Percentiles rank a stretch among this genome's conserved stretches.
Conservation (phyloP, 345 rosid species). For the Leavenworthia alabamica region DNA sequence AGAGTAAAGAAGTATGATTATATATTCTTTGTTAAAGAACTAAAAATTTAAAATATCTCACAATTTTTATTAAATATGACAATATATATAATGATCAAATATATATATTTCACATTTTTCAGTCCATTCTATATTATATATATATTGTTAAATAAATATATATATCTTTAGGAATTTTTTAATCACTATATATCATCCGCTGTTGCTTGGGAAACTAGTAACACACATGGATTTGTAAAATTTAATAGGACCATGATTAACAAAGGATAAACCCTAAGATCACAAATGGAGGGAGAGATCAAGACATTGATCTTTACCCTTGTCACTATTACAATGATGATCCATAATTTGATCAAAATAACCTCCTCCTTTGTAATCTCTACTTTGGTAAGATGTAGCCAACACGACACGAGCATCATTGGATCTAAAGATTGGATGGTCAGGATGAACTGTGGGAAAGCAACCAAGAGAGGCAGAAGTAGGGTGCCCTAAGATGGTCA, state of each 20-base stretch:
- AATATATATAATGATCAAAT: too few relatives aligned
- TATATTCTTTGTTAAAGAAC: too few relatives aligned
- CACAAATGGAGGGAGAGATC: slow-evolving; percentile 85
- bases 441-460: slow-evolving; percentile 11
- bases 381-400: slow-evolving; percentile 22
- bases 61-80: too few relatives aligned
- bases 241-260: background rate
- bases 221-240: background rate
- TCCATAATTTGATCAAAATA: slow-evolving; percentile 12
- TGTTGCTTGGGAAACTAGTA: background rate
- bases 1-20: background rate
- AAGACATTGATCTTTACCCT: slow-evolving; percentile 42
- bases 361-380: slow-evolving; percentile 43
- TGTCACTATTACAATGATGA: slow-evolving; percentile 12
- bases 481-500: slow-evolving; percentile 42
- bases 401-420: slow-evolving; percentile 25
- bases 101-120: too few relatives aligned
- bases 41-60: too few relatives aligned
- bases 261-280: slow-evolving; percentile 10
- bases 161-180: background rate
- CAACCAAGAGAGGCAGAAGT: slow-evolving; percentile 39
- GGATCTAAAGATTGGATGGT: slow-evolving; percentile 30
- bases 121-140: too few relatives aligned
- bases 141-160: too few relatives aligned
- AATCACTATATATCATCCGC: background rate